phyloP scores from a whole-genome alignment of 140 eudicot species.

The Stevia rebaudiana region DNA sequence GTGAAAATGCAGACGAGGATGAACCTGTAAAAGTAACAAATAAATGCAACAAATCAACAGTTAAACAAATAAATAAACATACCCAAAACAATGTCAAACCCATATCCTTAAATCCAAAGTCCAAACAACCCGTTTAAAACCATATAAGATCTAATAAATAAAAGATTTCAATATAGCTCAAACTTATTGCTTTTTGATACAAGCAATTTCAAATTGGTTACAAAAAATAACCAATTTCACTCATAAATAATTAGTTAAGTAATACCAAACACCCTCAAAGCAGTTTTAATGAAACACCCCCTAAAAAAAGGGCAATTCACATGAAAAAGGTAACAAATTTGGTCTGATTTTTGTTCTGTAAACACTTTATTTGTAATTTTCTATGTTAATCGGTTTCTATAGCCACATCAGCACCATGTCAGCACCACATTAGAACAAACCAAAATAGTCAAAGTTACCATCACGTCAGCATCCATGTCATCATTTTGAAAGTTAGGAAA shows the following conservation, averaged over 20 bases:
- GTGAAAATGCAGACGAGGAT: conserved; percentile 37
- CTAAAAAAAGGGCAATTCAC: not conserved
- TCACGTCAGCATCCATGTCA: not conserved
- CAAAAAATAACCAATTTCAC: not conserved
- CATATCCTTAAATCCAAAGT: not conserved
- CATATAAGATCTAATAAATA: not conserved
- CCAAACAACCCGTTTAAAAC: not conserved
- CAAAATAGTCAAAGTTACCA: not conserved
- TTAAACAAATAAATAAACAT: not conserved
- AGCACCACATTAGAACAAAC: not conserved
- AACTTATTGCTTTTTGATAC: not conserved
- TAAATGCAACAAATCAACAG: not conserved
- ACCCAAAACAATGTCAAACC: not conserved
- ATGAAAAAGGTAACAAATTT: not conserved
- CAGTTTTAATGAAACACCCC: not conserved
- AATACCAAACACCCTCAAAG: not conserved
- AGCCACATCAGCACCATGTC: not conserved
- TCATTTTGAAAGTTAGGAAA: not conserved
- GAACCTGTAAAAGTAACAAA: conserved; percentile 35
- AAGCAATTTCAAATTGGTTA: not conserved
- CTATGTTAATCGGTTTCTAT: not conserved
- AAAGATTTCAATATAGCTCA: not conserved
- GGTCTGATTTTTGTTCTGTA: not conserved
- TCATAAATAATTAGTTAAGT: not conserved
- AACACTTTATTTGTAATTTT: not conserved